Conservation (phyloP, 768 basidiomycete genomes). For the Russula dissimulans region DNA sequence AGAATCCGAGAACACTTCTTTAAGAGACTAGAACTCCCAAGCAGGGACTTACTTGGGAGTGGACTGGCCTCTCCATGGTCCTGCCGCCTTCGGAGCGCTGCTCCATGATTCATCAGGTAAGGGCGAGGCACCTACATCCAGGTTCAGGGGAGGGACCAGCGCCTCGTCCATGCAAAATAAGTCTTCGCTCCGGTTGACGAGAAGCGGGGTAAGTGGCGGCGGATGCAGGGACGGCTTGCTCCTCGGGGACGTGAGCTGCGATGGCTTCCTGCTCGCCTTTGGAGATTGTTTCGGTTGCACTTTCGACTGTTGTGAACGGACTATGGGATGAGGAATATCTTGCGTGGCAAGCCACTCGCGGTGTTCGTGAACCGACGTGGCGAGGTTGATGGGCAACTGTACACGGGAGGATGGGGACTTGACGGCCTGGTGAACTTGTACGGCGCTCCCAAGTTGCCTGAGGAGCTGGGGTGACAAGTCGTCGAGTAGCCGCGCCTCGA, state of each 20-base stretch:
- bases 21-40: neutral
- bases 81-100: slow-evolving; percentile 9
- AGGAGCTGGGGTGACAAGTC: slow-evolving; percentile 59
- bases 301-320: slow-evolving; percentile 24
- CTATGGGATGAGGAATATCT: slow-evolving; percentile 55
- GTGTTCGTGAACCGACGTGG: slow-evolving; percentile 43
- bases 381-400: slow-evolving; percentile 38
- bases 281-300: slow-evolving; percentile 23
- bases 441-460: slow-evolving; percentile 52
- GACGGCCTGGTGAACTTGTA: slow-evolving; percentile 47
- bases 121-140: slow-evolving; percentile 12
- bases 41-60: slow-evolving; percentile 40
- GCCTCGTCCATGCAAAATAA: slow-evolving; percentile 80
- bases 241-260: slow-evolving; percentile 25
- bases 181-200: slow-evolving; percentile 42
- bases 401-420: slow-evolving; percentile 63
- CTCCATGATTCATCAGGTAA: neutral
- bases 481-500: slow-evolving; percentile 75
- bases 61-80: slow-evolving; percentile 28
- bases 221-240: slow-evolving; percentile 23
- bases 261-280: slow-evolving; percentile 26
- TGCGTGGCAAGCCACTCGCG: slow-evolving; percentile 61
- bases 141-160: slow-evolving; percentile 24
- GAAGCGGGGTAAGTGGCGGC: slow-evolving; percentile 12
- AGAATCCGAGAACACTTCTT: neutral